Evolutionary conservation across 306 rosid genomes (phyloP).

Genomic region (Senna siamea): DNA sequence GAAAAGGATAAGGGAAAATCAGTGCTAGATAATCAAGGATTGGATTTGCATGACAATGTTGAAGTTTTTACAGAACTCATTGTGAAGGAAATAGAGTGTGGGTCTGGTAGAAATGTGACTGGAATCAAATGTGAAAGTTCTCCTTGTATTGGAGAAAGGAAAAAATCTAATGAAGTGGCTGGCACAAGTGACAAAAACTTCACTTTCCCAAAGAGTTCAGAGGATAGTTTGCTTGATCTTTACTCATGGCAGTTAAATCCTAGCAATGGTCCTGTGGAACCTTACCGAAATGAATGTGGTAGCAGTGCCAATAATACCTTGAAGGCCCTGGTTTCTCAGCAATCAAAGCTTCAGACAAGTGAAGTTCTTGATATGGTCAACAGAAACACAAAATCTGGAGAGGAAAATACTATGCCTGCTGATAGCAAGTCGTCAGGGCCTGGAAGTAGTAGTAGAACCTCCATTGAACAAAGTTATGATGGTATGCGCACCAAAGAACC

Average conservation of each 20-base stretch:
- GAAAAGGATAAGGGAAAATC: constrained; percentile 58
- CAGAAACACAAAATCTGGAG: constrained; percentile 41
- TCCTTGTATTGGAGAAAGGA: constrained; percentile 52
- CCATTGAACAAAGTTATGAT: constrained; percentile 47
- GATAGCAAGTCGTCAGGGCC: constrained; percentile 61
- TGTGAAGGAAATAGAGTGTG: constrained; percentile 81
- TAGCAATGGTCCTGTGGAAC: constrained; percentile 56
- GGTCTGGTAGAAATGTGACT: constrained; percentile 58
- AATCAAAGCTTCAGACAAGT: constrained; percentile 40
- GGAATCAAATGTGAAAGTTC: constrained; percentile 64
- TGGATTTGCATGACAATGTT: constrained; percentile 39
- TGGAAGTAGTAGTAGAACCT: constrained; percentile 58
- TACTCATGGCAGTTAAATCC: constrained; percentile 64
- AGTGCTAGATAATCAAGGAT: constrained; percentile 47
- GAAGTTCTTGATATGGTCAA: constrained; percentile 49
- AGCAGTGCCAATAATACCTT: constrained; percentile 25
- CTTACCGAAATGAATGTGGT: constrained; percentile 44
- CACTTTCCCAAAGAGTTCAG: constrained; percentile 54
- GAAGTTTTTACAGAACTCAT: constrained; percentile 66
- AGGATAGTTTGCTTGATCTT: constrained; percentile 63
- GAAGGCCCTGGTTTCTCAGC: constrained; percentile 45
- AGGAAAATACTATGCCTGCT: constrained; percentile 39
- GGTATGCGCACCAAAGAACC: constrained; percentile 46
- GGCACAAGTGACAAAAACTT: constrained; percentile 58
- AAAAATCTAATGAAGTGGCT: constrained; percentile 51